A percentile compares a stretch with the other conserved stretches of the same genome.
Conservation (phyloP, 73 alveolate species). For the Paramecium biaurelia region DNA sequence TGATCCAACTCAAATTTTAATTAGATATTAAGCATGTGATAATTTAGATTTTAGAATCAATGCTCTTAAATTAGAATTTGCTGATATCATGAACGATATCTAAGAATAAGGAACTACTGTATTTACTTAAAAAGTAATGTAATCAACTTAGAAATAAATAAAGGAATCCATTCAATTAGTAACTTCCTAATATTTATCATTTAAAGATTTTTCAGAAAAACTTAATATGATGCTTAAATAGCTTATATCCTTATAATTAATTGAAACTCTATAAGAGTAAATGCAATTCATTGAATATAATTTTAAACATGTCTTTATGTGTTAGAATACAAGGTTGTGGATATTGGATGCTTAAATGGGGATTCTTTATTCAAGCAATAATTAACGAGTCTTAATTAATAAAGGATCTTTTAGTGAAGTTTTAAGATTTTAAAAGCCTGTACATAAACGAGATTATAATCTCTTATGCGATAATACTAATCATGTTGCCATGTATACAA, state of each 20-base stretch:
- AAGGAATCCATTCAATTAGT: slow-evolving; percentile 28
- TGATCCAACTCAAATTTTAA: slow-evolving; percentile 8
- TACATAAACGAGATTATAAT: background rate
- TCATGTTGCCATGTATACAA: background rate
- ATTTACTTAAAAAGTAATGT: slow-evolving; percentile 8
- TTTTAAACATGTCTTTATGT: slow-evolving; percentile 29
- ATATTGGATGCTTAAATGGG: slow-evolving; percentile 4
- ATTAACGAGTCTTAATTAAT: background rate
- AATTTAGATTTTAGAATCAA: slow-evolving; percentile 14
- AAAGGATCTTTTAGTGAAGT: slow-evolving; percentile 50
- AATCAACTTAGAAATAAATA: background rate
- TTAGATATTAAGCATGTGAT: background rate
- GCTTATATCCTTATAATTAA: background rate
- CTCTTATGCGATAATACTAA: background rate
- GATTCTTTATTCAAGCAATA: background rate
- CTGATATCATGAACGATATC: slow-evolving; percentile 35
- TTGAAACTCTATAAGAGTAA: background rate
- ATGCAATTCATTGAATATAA: slow-evolving; percentile 7
- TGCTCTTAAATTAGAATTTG: slow-evolving; percentile 33
- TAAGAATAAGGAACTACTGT: slow-evolving; percentile 29
- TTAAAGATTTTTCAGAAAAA: slow-evolving; percentile 35
- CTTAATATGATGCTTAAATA: background rate
- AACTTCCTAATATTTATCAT: background rate
- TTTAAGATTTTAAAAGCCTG: slow-evolving; percentile 18
- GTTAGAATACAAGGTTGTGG: slow-evolving; percentile 5